These are phyloP conservation scores for Podosphaera aphanis DNA, from an alignment of 2,329 filamentous ascomycete species.

Conservation along the genomic window DNA sequence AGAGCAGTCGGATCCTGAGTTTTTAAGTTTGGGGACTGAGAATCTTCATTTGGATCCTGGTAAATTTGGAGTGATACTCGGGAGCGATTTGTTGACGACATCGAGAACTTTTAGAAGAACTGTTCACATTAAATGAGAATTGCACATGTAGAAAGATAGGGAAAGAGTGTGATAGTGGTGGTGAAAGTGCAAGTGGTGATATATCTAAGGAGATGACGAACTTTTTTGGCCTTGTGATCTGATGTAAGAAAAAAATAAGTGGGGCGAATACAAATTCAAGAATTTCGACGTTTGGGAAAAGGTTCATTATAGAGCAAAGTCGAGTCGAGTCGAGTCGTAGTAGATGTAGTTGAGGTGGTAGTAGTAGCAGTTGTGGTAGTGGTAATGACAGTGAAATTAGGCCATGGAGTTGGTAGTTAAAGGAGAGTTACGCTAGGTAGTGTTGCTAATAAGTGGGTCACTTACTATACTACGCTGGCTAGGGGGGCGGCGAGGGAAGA, in stretches of 20 bases:
- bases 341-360: background rate
- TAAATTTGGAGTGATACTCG: constrained; percentile 32
- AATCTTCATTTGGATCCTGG: constrained; percentile 27
- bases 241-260: background rate
- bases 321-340: no score
- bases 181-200: background rate
- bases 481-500: background rate
- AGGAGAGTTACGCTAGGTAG: background rate
- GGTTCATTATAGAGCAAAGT: no score
- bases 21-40: constrained; percentile 7
- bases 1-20: constrained; percentile 8
- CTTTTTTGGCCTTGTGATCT: background rate
- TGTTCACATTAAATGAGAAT: background rate
- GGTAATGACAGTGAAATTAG: background rate
- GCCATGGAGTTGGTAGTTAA: background rate
- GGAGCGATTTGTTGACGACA: constrained; percentile 28
- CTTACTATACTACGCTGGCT: background rate
- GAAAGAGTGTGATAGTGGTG: background rate
- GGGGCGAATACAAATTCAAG: background rate
- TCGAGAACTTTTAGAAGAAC: constrained; percentile 12
- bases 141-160: background rate
- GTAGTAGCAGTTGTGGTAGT: background rate
- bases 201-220: constrained; percentile 6
- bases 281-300: background rate
- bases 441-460: background rate